These are phyloP conservation scores for Rhynchosporium graminicola DNA, from an alignment of 2,329 filamentous ascomycete species.

Conservation along the genomic window DNA sequence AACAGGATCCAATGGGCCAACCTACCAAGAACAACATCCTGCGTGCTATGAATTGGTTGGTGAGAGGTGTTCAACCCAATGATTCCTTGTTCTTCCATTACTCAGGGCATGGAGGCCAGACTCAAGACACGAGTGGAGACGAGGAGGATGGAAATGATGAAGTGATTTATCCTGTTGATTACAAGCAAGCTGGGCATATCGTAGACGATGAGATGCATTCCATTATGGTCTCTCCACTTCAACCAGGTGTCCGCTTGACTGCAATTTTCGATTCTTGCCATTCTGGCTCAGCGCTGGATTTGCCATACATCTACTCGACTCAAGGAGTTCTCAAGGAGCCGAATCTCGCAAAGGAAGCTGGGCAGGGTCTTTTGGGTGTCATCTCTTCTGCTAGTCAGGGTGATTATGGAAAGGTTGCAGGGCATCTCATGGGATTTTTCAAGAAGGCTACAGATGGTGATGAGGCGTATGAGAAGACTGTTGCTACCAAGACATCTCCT, in stretches of 20 bases:
- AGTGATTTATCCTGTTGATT: constrained; percentile 81
- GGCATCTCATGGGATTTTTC: constrained; percentile 75
- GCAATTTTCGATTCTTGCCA: constrained; percentile 69
- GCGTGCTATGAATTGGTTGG: constrained; percentile 96
- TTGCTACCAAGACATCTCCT: constrained; percentile 86
- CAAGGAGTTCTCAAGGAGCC: constrained; percentile 58
- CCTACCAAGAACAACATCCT: constrained; percentile 94
- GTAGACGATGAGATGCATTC: constrained; percentile 80
- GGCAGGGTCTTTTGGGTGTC: constrained; percentile 60
- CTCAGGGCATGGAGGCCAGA: constrained; percentile 83
- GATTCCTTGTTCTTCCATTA: constrained; percentile 98
- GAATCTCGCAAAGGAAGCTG: constrained; percentile 40
- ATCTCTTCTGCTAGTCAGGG: constrained; percentile 71
- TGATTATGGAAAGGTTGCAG: constrained; percentile 78
- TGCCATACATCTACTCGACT: constrained; percentile 61
- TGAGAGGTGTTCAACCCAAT: constrained; percentile 88
- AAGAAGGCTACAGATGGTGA: constrained; percentile 83
- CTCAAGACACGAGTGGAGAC: constrained; percentile 74
- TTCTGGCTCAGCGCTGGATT: constrained; percentile 62
- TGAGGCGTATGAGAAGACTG: constrained; percentile 74
- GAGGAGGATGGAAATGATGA: constrained; percentile 81
- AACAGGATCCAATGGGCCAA: constrained; percentile 95
- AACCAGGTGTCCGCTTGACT: constrained; percentile 75
- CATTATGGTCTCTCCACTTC: constrained; percentile 72
- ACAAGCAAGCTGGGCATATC: constrained; percentile 73